A percentile compares a stretch with the other conserved stretches of the same genome.
Conservation (phyloP, 768 basidiomycete species). For the Psilocybe cyanescens region DNA sequence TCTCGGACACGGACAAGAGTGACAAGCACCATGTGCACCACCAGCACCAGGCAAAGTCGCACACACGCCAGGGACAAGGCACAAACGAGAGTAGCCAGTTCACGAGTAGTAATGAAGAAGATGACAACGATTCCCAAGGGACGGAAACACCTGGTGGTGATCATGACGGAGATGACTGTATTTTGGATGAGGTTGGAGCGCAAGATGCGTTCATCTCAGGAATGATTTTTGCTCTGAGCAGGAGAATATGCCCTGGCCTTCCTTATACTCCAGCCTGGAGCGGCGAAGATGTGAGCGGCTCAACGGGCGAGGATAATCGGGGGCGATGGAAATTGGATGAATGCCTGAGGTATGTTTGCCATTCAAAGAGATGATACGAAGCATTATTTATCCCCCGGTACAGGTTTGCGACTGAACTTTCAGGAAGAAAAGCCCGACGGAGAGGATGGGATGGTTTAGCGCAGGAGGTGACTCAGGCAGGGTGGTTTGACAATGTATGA, state of each 20-base stretch:
- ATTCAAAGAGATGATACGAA: not conserved
- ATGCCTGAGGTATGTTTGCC: conserved; percentile 63
- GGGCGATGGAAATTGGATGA: conserved; percentile 83
- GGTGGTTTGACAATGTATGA: conserved; percentile 64
- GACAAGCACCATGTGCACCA: conserved; percentile 22
- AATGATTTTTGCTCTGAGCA: conserved; percentile 82
- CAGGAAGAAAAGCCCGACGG: conserved; percentile 72
- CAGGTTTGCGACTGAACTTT: conserved; percentile 85
- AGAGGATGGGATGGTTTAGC: conserved; percentile 69
- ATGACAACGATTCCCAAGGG: conserved; percentile 62
- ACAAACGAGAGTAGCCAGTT: conserved; percentile 34
- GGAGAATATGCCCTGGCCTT: conserved; percentile 70
- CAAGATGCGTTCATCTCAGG: conserved; percentile 87
- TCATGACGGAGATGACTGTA: conserved; percentile 40
- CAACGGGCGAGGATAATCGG: conserved; percentile 39
- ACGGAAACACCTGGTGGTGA: conserved; percentile 54
- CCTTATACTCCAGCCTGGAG: conserved; percentile 71
- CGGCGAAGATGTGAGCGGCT: conserved; percentile 36
- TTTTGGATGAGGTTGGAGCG: conserved; percentile 75
- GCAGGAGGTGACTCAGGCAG: conserved; percentile 72
- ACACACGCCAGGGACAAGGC: conserved; percentile 28
- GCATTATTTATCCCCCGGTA: not conserved
- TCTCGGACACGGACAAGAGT: conserved; percentile 32
- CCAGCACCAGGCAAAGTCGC: conserved; percentile 21
- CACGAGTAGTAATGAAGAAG: conserved; percentile 37